Base-by-base conservation (phyloP, 306 rosid genomes). In the Luffa aegyptiaca region DNA sequence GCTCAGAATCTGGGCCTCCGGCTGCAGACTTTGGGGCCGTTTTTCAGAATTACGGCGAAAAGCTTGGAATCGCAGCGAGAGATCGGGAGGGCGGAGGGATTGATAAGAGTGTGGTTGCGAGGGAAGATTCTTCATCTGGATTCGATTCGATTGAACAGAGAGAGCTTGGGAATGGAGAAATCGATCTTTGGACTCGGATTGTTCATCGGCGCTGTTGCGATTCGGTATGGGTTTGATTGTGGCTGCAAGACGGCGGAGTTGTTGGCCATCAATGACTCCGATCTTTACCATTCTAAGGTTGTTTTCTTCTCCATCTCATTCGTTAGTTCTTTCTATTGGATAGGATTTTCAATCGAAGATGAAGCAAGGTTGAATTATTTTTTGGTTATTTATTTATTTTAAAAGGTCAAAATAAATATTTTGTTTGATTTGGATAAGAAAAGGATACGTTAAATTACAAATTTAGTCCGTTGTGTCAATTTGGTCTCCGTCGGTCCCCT, bases 181-280 rank as follows among this genome's bases (percentile, higher is more conserved):
- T 94, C 98, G 0, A 92, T 94, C 44, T 92, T 94, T 45, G 98
- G 97, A 12, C 85, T 94, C 56, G 97, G 98, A 26, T 82, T 94
- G 88, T 92, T 92, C 86, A 84, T 94, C 20, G 98, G 98, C 11
- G 98, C 97, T 6, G 86, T 92, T 14, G 97, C 98, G 8, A 80
- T 94, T 79, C 83, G 97, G 8, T 79, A 91, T 75, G 97, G 98
- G 1, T 91, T 82, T 73, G 98, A 92, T 45, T 87, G 83, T 71
- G 91, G 93, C 3, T 92, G 97, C 85, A 52, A 57, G 65, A 90
- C 81, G 17, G 97, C 93, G 70, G 88, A 94, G 83, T 79, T 91
- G 53, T 86, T 94, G n/a, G 97, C 98, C 3, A 92, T 92, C 88
- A 90, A 94, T 69, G 97, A 94, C 79, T 87, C 98, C 0, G 88